A percentile compares a stretch with the other conserved stretches of the same genome.
Evolutionary conservation across 2,329 filamentous ascomycete genomes (phyloP).

Genomic region (Karstenula rhodostoma): DNA sequence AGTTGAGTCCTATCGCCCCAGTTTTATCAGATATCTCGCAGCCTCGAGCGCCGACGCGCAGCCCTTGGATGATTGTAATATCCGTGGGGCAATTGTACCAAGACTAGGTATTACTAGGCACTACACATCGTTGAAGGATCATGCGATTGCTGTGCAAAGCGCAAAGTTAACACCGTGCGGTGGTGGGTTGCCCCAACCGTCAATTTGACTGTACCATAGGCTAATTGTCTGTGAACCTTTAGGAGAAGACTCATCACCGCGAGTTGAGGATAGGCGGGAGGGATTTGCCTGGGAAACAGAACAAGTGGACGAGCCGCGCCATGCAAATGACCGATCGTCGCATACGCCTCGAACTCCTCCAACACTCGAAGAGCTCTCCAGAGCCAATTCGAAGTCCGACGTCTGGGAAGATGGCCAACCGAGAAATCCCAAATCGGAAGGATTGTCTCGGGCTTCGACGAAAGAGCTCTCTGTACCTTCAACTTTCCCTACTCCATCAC

Average conservation of each 20-base stretch:
- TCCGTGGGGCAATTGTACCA: conserved; percentile 6
- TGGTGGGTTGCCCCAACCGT: background rate
- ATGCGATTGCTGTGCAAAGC: conserved; percentile 28
- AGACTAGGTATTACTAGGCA: conserved; percentile 24
- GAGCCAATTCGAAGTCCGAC: conserved; percentile 21
- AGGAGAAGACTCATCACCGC: conserved; percentile 23
- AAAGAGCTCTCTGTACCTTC: conserved; percentile 7
- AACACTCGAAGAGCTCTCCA: conserved; percentile 31
- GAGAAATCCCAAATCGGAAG: conserved; percentile 23
- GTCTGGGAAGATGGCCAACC: conserved; percentile 20
- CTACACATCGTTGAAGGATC: conserved; percentile 37
- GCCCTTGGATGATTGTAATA: background rate
- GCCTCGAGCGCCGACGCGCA: background rate
- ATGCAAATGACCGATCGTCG: conserved; percentile 16
- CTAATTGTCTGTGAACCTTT: background rate
- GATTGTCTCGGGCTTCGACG: conserved; percentile 21
- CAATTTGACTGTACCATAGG: background rate
- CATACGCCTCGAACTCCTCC: conserved; percentile 24
- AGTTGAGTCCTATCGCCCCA: background rate
- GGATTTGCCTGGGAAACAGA: conserved; percentile 35
- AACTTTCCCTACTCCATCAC: conserved; percentile 15
- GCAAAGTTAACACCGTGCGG: conserved; percentile 5
- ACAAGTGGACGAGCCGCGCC: conserved; percentile 19
- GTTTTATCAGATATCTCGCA: background rate
- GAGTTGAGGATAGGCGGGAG: conserved; percentile 31